These are phyloP conservation scores for Botrytis cinerea DNA, from an alignment of 2,329 filamentous ascomycete species.

Conservation along the genomic window DNA sequence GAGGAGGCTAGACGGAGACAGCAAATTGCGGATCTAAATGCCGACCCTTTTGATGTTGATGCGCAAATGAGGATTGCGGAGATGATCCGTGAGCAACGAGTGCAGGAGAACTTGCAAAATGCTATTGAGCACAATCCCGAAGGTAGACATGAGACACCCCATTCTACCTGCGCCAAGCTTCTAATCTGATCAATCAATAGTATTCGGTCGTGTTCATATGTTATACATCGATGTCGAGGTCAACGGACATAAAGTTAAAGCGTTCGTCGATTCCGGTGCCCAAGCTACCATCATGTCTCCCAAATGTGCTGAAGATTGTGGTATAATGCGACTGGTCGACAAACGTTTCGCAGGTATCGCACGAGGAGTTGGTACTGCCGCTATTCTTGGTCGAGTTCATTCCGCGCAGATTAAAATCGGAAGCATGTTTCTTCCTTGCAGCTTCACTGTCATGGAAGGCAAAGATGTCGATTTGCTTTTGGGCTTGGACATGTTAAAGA, in stretches of 20 bases:
- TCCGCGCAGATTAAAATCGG: constrained; percentile 95
- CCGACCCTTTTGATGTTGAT: constrained; percentile 91
- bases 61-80: constrained; percentile 92
- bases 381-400: constrained; percentile 92
- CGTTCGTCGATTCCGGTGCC: constrained; percentile 94
- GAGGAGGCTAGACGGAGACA: constrained; percentile 76
- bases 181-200: constrained; percentile 49
- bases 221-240: constrained; percentile 95
- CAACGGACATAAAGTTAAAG: constrained; percentile 89
- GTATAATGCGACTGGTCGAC: constrained; percentile 95
- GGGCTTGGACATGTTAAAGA: constrained; percentile 94
- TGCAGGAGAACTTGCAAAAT: constrained; percentile 93
- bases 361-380: constrained; percentile 89
- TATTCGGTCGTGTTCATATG: constrained; percentile 93
- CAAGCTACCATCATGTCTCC: constrained; percentile 99
- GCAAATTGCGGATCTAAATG: constrained; percentile 82
- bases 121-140: constrained; percentile 97
- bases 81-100: constrained; percentile 91
- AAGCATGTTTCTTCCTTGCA: constrained; percentile 81
- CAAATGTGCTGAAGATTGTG: constrained; percentile 83
- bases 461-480: constrained; percentile 93
- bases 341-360: constrained; percentile 89
- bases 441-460: constrained; percentile 99
- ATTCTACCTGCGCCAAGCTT: background rate
- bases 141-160: constrained; percentile 58